phyloP scores from a whole-genome alignment of 2,329 filamentous ascomycete genomes.

The Alternaria rosae region DNA sequence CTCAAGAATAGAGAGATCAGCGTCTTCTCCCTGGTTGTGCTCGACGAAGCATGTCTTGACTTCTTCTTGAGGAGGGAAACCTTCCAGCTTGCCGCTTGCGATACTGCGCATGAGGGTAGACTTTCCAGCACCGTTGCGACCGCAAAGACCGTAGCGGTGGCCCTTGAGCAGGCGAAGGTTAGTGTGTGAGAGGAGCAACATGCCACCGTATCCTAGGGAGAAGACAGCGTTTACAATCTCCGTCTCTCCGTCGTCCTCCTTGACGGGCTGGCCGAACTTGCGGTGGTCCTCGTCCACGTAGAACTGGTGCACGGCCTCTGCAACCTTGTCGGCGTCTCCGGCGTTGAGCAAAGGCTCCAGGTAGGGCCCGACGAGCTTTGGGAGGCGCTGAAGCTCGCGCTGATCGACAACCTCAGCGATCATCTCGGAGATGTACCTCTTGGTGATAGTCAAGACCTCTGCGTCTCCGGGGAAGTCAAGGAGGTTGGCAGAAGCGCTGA shows the following conservation, averaged over 20 bases:
- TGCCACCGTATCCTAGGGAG: slow-evolving; percentile 95
- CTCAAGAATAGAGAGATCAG: slow-evolving; percentile 92
- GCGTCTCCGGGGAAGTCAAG: slow-evolving; percentile 67
- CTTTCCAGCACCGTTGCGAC: slow-evolving; percentile 96
- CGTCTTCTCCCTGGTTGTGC: slow-evolving; percentile 98
- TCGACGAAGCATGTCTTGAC: slow-evolving; percentile 97
- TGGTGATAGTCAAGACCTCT: slow-evolving; percentile 70
- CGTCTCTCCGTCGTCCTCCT: slow-evolving; percentile 88
- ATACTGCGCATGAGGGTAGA: slow-evolving; percentile 99
- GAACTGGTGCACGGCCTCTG: slow-evolving; percentile 75
- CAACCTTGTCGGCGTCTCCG: slow-evolving; percentile 69
- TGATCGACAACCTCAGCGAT: slow-evolving; percentile 87
- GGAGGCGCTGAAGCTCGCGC: slow-evolving; percentile 77
- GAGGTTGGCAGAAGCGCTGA: slow-evolving; percentile 73
- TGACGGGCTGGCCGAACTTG: slow-evolving; percentile 82
- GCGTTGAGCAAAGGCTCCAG: slow-evolving; percentile 73
- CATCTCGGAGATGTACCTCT: slow-evolving; percentile 81
- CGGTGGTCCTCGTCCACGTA: slow-evolving; percentile 86
- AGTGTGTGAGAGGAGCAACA: slow-evolving; percentile 95
- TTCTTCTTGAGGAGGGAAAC: slow-evolving; percentile 90
- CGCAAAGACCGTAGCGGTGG: slow-evolving; percentile 95
- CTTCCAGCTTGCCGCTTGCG: slow-evolving; percentile 92
- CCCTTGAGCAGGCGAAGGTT: slow-evolving; percentile 94
- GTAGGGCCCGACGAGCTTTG: slow-evolving; percentile 74
- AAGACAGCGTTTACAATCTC: slow-evolving; percentile 99